These are phyloP conservation scores for Fraxinus paxiana DNA, from an alignment of 305 asterid genomes.

Conservation along the genomic window DNA sequence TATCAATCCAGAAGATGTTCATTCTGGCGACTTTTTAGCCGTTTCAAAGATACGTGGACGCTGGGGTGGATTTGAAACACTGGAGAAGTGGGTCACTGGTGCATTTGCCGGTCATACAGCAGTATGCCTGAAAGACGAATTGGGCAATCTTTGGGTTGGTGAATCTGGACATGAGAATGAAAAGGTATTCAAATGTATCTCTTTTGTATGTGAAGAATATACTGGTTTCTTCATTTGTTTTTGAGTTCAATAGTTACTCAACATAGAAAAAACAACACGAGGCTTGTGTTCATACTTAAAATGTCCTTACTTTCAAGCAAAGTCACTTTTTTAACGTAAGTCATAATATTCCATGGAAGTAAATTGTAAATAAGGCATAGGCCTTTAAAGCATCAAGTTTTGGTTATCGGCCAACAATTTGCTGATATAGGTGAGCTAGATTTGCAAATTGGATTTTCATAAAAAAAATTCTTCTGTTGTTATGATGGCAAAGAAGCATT, in stretches of 20 bases:
- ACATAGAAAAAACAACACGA: background rate
- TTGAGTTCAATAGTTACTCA: background rate
- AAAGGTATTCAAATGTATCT: slow-evolving; percentile 45
- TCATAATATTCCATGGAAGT: background rate
- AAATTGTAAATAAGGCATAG: background rate
- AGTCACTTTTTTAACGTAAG: background rate
- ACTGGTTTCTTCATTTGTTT: background rate
- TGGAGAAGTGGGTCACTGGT: slow-evolving; percentile 99
- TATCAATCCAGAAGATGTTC: slow-evolving; percentile 74
- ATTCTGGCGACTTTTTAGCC: slow-evolving; percentile 87
- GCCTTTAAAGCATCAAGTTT: background rate
- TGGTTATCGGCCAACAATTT: background rate
- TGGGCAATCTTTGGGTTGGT: slow-evolving; percentile 89
- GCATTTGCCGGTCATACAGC: slow-evolving; percentile 99
- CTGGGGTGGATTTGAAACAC: slow-evolving; percentile 99
- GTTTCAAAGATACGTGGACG: slow-evolving; percentile 96
- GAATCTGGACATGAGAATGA: slow-evolving; percentile 99
- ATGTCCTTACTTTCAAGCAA: background rate
- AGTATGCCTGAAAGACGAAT: slow-evolving; percentile 88
- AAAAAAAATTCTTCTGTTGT: background rate
- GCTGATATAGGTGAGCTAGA: background rate
- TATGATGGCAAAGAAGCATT: background rate
- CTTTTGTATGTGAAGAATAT: background rate
- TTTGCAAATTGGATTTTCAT: background rate
- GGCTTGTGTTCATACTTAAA: background rate